Percentiles rank a stretch among this genome's conserved stretches.
phyloP scores from a whole-genome alignment of 441 rosid species.

The Adansonia rubrostipa region DNA sequence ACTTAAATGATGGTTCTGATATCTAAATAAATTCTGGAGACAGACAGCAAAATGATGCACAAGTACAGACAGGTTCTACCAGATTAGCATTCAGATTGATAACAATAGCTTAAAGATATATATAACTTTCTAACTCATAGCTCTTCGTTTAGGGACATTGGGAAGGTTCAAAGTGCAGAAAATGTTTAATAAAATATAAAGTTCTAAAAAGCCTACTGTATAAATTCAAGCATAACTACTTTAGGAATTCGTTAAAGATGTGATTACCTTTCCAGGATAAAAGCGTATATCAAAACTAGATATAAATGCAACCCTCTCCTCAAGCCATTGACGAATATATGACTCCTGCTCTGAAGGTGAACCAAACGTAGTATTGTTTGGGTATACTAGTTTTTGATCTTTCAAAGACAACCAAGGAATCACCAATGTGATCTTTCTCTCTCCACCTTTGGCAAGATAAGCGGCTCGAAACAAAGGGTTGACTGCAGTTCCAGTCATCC shows the following conservation, averaged over 20 bases:
- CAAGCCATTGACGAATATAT: conserved; percentile 77
- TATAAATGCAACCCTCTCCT: conserved; percentile 66
- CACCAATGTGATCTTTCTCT: conserved; percentile 73
- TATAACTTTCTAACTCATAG: not conserved
- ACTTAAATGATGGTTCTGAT: conserved; percentile 12
- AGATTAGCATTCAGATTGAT: not conserved
- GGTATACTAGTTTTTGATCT: conserved; percentile 78
- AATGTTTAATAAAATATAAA: not conserved
- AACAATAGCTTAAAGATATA: not conserved
- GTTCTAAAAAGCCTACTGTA: not conserved
- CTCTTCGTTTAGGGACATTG: not conserved
- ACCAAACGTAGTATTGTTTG: conserved; percentile 52
- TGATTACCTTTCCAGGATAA: conserved; percentile 83
- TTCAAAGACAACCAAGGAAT: conserved; percentile 86
- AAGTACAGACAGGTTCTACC: not conserved
- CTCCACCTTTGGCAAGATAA: conserved; percentile 76
- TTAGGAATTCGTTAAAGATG: not conserved
- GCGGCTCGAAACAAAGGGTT: conserved; percentile 96
- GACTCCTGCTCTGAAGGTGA: conserved; percentile 74
- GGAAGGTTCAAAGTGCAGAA: not conserved
- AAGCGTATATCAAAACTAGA: conserved; percentile 60
- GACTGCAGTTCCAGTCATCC: conserved; percentile 97
- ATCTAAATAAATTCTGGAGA: not conserved
- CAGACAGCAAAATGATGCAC: not conserved
- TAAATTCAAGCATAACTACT: conserved; percentile 1